Percentiles rank a stretch among this genome's conserved stretches.
Evolutionary conservation across 163 green algal species (phyloP).

Genomic region (Scenedesmus sp.): DNA sequence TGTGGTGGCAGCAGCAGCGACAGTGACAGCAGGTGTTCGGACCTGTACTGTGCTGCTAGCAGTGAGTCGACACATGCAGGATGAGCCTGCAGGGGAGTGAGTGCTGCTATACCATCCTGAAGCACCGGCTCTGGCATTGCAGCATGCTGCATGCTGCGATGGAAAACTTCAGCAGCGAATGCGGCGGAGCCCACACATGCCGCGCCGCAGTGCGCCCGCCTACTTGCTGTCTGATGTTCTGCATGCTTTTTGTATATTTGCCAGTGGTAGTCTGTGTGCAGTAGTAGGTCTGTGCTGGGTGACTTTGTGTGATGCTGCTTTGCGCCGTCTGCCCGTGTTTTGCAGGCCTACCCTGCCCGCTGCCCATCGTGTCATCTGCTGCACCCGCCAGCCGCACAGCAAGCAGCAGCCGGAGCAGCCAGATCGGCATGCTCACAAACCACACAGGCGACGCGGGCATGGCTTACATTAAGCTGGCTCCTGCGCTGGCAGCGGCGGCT

Average conservation of each 20-base stretch:
- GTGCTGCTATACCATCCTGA: no score
- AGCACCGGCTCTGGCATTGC: no score
- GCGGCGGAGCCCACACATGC: no score
- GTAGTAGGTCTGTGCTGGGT: not conserved
- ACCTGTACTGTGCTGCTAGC: no score
- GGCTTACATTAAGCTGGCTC: slow-evolving; percentile 42
- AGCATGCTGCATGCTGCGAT: no score
- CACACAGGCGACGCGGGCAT: slow-evolving; percentile 54
- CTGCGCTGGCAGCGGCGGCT: not conserved
- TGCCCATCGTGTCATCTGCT: not conserved
- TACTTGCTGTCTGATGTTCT: not conserved
- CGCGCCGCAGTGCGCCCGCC: no score
- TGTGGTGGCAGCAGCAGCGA: not conserved
- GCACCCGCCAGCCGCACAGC: not conserved
- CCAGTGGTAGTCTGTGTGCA: not conserved
- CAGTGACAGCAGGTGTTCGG: no score
- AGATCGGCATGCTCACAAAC: slow-evolving; percentile 45
- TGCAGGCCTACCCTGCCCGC: slow-evolving; percentile 12
- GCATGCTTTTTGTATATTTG: not conserved
- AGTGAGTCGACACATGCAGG: no score
- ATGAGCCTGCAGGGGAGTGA: no score
- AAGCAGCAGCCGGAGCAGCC: not conserved
- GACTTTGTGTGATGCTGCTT: not conserved
- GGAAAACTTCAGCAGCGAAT: no score
- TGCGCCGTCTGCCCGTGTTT: not conserved